Evolutionary conservation across 257 asterid genomes (phyloP), one percentile per base, ranked within the genome.

Genomic region (Coffea eugenioides): DNA sequence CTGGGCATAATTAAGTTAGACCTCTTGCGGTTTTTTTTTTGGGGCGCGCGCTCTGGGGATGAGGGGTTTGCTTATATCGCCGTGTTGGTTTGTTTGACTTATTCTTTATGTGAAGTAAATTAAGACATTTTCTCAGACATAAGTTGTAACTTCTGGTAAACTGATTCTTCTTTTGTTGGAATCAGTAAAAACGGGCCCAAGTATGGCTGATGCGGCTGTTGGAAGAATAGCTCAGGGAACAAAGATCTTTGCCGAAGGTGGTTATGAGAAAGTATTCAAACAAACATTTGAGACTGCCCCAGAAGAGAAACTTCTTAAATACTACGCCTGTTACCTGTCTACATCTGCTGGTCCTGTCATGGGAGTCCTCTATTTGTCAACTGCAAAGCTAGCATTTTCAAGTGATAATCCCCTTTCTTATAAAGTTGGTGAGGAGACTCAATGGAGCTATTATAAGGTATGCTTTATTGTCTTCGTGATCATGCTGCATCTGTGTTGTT

Each of bases 331-430:
- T 75, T 96, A 96, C 88, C 84, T 96, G 72, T 96, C 99, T 79
- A 96, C 99, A 36, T 96, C 98, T 36, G 97, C 98, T 84, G 99
- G 99, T 85, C 98, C 99, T 31, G 99, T 94, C 75, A 94, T 94
- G 97, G 99, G 99, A 48, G 88, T 91, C 74, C 73, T 96, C 70
- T 96, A 96, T 61, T 82, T 96, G 61, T 96, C 99, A 73, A 85
- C 92, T 79, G 91, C 90, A 69, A 96, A 96, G 85, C 93, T 96
- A 79, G 98, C 98, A 56, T 96, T 96, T 86, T 90, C 93, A 82
- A 96, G 99, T 75, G 99, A 96, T 86, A 89, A 66, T 84, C 99
- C 98, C 23, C 97, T 94, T 54, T 85, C 95, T 7, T 94, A 94
- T 85, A 88, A 91, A 88, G 89, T 88, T 56, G 90, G 85, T 79